Evolutionary conservation across 176 grass and related monocot species (phyloP).

Genomic region (Canna indica): DNA sequence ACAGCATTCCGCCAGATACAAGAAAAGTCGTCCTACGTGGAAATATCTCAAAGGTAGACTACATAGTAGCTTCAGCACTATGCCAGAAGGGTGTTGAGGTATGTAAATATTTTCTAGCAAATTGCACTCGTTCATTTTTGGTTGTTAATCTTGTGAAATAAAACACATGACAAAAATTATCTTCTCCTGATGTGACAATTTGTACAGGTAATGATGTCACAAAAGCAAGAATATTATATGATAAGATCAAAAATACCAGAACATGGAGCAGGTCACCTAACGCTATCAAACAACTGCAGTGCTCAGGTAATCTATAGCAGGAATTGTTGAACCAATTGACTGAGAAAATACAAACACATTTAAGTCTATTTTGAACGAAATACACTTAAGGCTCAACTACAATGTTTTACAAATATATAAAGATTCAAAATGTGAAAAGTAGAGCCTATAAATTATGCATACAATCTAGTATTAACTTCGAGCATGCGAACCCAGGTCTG

Average conservation of each 20-base stretch:
- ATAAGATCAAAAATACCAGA: conserved; percentile 52
- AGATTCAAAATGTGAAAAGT: not conserved
- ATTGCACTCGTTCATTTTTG: not conserved
- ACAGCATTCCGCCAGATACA: conserved; percentile 44
- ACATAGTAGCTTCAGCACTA: conserved; percentile 36
- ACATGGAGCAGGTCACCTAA: conserved; percentile 31
- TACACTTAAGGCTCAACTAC: not conserved
- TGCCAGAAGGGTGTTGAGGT: conserved; percentile 69
- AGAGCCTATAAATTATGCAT: not conserved
- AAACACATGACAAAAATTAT: not conserved
- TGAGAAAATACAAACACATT: not conserved
- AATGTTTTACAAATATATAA: not conserved
- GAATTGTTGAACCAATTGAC: no score
- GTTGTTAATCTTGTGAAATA: not conserved
- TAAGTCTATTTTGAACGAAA: not conserved
- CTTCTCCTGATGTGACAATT: not conserved
- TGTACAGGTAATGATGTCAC: conserved; percentile 54
- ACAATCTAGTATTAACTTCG: not conserved
- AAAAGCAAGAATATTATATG: conserved; percentile 56
- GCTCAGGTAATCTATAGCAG: conserved; percentile 48
- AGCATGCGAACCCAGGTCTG: conserved; percentile 26
- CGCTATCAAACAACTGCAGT: conserved; percentile 37
- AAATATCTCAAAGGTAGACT: conserved; percentile 55
- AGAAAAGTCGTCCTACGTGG: conserved; percentile 49
- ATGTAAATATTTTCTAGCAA: conserved; percentile 4